These are phyloP conservation scores for Phaeomoniella chlamydospora DNA, from an alignment of 2,329 filamentous ascomycete species.

Conservation along the genomic window DNA sequence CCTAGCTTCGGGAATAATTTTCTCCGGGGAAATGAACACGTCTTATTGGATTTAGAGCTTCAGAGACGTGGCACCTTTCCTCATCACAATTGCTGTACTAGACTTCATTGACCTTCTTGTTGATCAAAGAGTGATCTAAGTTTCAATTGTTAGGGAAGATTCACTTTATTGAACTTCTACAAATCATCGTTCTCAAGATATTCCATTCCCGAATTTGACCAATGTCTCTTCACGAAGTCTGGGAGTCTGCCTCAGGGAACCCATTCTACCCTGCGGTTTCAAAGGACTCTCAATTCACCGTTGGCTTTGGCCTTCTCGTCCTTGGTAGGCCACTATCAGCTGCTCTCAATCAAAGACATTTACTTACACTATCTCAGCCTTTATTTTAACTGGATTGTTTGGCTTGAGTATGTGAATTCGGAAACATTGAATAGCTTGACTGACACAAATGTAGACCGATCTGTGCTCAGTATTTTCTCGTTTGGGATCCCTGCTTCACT, in stretches of 20 bases:
- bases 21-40: too few relatives aligned
- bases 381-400: constrained; percentile 65
- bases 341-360: constrained; percentile 3
- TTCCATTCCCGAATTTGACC: constrained; percentile 7
- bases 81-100: neutral
- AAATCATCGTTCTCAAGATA: too few relatives aligned
- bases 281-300: constrained; percentile 71
- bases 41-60: too few relatives aligned
- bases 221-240: constrained; percentile 70
- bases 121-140: neutral
- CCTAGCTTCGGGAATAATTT: constrained; percentile 11
- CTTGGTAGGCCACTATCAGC: too few relatives aligned
- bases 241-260: constrained; percentile 80
- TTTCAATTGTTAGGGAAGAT: too few relatives aligned
- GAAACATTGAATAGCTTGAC: constrained; percentile 1
- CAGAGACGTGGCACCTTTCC: constrained; percentile 6
- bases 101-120: neutral
- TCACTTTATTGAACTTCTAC: too few relatives aligned
- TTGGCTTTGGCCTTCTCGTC: constrained; percentile 64
- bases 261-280: constrained; percentile 67
- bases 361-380: constrained; percentile 25
- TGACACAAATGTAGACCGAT: constrained; percentile 50
- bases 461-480: constrained; percentile 58
- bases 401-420: constrained; percentile 56
- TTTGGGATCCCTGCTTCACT: constrained; percentile 78